Evolutionary conservation across 257 asterid species (phyloP), one percentile per base, ranked within the genome.

Genomic region (Scutellaria baicalensis): DNA sequence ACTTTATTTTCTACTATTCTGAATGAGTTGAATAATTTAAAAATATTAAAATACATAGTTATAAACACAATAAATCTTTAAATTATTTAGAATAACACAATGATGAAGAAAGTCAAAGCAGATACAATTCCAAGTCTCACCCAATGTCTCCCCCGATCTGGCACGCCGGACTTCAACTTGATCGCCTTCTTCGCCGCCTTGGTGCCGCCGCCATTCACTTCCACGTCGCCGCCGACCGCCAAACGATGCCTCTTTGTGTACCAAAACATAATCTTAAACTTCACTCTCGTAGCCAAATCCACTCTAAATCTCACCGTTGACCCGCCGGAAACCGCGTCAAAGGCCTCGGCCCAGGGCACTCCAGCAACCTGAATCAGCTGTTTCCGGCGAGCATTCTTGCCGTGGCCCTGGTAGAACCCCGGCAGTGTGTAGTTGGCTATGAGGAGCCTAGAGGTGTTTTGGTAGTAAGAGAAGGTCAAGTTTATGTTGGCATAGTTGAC

Each of bases 331-430:
- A 78, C 87, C 35, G 65, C 77, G 36, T 20, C 51, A 3, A 33
- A 16, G 62, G 84, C 95, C 71, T 35, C 85, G 77, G 35, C 67
- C 97, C 93, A 92, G 66, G 89, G 89, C 78, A 84, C 49, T 9
- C 85, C 89, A 0, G 8, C 7, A 11, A 83, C 74, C 64, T 70
- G 75, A 48, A 81, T 71, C 81, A 52, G 0, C 3, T 56, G 59
- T 6, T 1, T 68, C 75, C 84, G 78, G 56, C 2, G 68, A 18
- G 95, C 77, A 3, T 55, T 79, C 80, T 88, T 88, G 5, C 58
- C 68, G 72, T 85, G 95, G 11, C 98, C 98, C 81, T 92, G 97
- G 76, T 86, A 72, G 81, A 92, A 92, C 11, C 43, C 77, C 1
- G 74, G 78, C 13, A 82, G 64, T 0, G 89, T 80, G 59, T 43